Evolutionary conservation across 2,329 filamentous ascomycete species (phyloP).

Genomic region (Cryphonectria japonica): DNA sequence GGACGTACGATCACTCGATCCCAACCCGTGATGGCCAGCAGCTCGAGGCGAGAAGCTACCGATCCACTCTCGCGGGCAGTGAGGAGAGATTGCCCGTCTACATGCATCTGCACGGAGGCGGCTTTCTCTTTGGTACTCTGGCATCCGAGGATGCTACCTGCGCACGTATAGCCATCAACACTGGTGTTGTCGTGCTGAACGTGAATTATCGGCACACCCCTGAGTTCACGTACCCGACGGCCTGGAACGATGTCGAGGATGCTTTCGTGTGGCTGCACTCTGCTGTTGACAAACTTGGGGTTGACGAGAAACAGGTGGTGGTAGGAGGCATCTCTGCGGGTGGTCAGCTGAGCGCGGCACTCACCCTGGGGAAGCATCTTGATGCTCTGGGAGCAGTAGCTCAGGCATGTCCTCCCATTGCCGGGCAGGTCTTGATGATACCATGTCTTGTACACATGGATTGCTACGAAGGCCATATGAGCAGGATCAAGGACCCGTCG

Average conservation of each 20-base stretch:
- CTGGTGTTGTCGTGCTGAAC: constrained; percentile 52
- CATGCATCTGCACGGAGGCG: constrained; percentile 59
- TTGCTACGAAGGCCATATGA: constrained; percentile 38
- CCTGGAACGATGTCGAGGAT: constrained; percentile 58
- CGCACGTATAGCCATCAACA: constrained; percentile 48
- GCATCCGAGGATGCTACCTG: constrained; percentile 57
- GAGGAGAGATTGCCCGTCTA: constrained; percentile 51
- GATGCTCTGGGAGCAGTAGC: constrained; percentile 31
- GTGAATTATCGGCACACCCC: constrained; percentile 65
- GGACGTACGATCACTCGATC: constrained; percentile 42
- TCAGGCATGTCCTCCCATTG: constrained; percentile 38
- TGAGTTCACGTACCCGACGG: constrained; percentile 54
- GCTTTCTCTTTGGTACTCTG: constrained; percentile 60
- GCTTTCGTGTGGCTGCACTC: constrained; percentile 57
- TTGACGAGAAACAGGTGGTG: constrained; percentile 43
- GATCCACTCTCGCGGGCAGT: constrained; percentile 39
- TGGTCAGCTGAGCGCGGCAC: constrained; percentile 41
- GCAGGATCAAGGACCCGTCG: constrained; percentile 41
- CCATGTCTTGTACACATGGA: constrained; percentile 45
- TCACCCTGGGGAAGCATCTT: constrained; percentile 41
- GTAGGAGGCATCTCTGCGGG: constrained; percentile 51
- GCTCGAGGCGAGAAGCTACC: constrained; percentile 52
- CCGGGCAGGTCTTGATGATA: constrained; percentile 57
- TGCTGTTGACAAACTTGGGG: constrained; percentile 43
- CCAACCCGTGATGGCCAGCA: constrained; percentile 48